Evolutionary conservation across 2,329 filamentous ascomycete species (phyloP).

Genomic region (Diaporthe aspalathi): DNA sequence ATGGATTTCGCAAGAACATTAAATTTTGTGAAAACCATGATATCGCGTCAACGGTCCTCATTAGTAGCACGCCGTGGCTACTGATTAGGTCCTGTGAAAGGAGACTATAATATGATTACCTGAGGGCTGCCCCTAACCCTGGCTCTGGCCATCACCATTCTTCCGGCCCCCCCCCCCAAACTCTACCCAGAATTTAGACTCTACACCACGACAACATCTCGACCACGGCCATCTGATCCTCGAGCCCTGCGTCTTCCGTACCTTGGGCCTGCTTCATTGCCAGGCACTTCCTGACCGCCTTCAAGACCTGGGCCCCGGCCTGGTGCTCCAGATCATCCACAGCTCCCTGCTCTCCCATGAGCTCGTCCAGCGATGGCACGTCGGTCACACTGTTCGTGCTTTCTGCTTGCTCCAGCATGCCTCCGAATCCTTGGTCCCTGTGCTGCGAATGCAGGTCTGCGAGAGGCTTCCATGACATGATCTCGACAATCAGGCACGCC

Average conservation of each 20-base stretch:
- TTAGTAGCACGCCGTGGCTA: too few species aligned
- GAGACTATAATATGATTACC: too few species aligned
- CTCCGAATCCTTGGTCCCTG: constrained; percentile 14
- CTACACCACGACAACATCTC: constrained; percentile 19
- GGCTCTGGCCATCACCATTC: too few species aligned
- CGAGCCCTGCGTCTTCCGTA: constrained; percentile 18
- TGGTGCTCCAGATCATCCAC: constrained; percentile 20
- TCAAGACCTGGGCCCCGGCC: neutral
- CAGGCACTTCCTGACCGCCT: constrained; percentile 11
- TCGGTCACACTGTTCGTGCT: constrained; percentile 22
- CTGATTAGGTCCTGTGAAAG: too few species aligned
- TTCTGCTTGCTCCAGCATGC: constrained; percentile 16
- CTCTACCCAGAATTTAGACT: too few species aligned
- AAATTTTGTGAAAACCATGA: too few species aligned
- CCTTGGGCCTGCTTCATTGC: neutral
- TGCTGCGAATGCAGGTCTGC: constrained; percentile 35
- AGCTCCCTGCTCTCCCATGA: constrained; percentile 24
- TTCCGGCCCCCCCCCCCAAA: too few species aligned
- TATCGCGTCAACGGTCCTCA: too few species aligned
- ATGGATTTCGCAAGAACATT: too few species aligned
- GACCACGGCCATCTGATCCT: constrained; percentile 15
- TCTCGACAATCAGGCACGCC: constrained; percentile 39
- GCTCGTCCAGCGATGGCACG: constrained; percentile 17
- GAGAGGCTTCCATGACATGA: constrained; percentile 39
- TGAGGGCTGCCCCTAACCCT: constrained; percentile 18